Conservation (phyloP, 495 filamentous ascomycete species). For the Umbilicaria muhlenbergii region DNA sequence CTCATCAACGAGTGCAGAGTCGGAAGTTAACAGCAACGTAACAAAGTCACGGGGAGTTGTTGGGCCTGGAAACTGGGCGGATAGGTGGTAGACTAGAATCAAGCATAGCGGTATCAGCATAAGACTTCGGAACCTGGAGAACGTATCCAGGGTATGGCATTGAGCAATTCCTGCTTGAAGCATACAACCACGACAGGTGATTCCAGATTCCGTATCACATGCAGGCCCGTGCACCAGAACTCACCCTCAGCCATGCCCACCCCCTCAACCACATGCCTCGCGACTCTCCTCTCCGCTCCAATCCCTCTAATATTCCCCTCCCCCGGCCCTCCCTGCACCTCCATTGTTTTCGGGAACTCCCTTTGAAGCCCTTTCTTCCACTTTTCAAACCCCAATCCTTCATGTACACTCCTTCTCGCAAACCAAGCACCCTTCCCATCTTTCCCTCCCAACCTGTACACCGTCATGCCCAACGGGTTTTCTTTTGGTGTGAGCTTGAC, state of each 20-base stretch:
- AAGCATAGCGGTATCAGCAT: slow-evolving; percentile 4
- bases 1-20: slow-evolving; percentile 18
- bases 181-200: too few species aligned
- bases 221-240: slow-evolving; percentile 2
- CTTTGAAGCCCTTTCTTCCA: slow-evolving; percentile 41
- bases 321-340: slow-evolving; percentile 39
- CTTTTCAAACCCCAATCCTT: slow-evolving; percentile 53
- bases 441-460: slow-evolving; percentile 65
- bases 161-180: background rate
- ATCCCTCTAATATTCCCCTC: slow-evolving; percentile 68
- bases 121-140: too few species aligned
- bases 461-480: slow-evolving; percentile 57
- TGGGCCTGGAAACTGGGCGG: slow-evolving; percentile 79
- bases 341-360: slow-evolving; percentile 46
- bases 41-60: slow-evolving; percentile 82
- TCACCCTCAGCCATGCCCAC: slow-evolving; percentile 43
- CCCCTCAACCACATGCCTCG: slow-evolving; percentile 34
- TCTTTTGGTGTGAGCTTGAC: slow-evolving; percentile 53
- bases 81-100: slow-evolving; percentile 58
- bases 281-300: slow-evolving; percentile 61
- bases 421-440: slow-evolving; percentile 88
- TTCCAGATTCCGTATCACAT: background rate
- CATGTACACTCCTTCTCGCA: slow-evolving; percentile 69
- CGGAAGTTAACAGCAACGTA: slow-evolving; percentile 46
- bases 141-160: background rate